Evolutionary conservation across 805 yeast genomes (phyloP), one percentile per base, ranked within the genome.

Genomic region (Grigorovia jiainica): DNA sequence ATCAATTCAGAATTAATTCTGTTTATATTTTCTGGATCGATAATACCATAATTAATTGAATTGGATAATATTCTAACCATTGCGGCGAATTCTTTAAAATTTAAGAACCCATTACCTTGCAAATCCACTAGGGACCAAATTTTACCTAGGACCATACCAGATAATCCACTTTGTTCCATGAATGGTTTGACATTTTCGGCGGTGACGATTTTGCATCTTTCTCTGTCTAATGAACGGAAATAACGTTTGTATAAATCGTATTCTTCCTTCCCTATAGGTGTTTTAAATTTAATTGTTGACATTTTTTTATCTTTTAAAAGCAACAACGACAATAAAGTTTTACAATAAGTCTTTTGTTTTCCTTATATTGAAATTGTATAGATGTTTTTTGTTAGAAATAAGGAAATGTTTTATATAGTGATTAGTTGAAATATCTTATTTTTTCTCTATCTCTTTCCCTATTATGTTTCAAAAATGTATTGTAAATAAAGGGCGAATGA

Each of bases 121-220:
- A 75, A 73, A 63, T 92, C 99, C 11, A 95, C 87, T 31, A 82
- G 58, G 60, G 83, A 87, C 97, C 97, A 92, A 48, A 92, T 79
- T 61, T 85, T 89, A 8, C 95, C 95, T 29, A 92, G 68, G 21
- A 75, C 65, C 15, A 79, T 68, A 4, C 92, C 82, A 6, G 92
- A 79, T 38, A 92, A 70, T 1, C 95, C 94, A 4, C 92, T 79
- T 45, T 83, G 82, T 53, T 86, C 95, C 48, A 92, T 77, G 7
- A 94, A 71, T 9, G 84, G 71, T 49, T 92, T 76, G 9, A 95
- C 85, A 35, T 79, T 78, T 31, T 82, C 87, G 20, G 97, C 97
- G 3, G 96, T 83, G 43, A 90, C 82, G 25, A 80, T 70, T 4
- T 95, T 95, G 35, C 81, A 66, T 35, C 73, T 71, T 52, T 82